Evolutionary conservation across 352 stramenopile genomes (phyloP).

Genomic region (Globisporangium okanoganense): DNA sequence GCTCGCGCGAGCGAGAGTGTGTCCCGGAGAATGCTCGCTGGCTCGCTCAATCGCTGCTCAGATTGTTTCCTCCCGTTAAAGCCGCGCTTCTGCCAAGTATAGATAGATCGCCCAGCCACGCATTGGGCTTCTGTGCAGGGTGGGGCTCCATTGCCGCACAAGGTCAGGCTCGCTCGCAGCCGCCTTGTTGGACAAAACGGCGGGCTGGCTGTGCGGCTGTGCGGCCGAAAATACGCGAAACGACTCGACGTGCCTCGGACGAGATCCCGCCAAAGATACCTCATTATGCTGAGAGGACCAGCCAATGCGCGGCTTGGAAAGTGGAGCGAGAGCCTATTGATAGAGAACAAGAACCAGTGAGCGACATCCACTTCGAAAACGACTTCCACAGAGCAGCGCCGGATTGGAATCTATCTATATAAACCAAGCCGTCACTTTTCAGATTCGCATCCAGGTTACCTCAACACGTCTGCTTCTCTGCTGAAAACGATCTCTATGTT

Average conservation of each 20-base stretch:
- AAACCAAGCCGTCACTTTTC: neutral
- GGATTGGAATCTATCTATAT: neutral
- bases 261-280: neutral
- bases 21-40: neutral
- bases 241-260: neutral
- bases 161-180: neutral
- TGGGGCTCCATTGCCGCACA: too few species aligned
- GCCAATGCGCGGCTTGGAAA: neutral
- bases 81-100: conserved; percentile 2
- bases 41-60: neutral
- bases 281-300: neutral
- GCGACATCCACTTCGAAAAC: neutral
- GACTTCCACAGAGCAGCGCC: neutral
- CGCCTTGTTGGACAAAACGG: neutral
- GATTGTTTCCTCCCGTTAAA: conserved; percentile 3
- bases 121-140: neutral
- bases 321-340: neutral
- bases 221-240: neutral
- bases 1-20: neutral
- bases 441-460: neutral
- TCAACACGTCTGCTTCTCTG: too few species aligned
- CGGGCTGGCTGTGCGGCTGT: neutral
- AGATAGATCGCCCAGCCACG: neutral
- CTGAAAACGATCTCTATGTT: neutral
- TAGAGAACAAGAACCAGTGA: neutral